Evolutionary conservation across 257 asterid species (phyloP), one percentile per base, ranked within the genome.

Genomic region (Scutellaria baicalensis): DNA sequence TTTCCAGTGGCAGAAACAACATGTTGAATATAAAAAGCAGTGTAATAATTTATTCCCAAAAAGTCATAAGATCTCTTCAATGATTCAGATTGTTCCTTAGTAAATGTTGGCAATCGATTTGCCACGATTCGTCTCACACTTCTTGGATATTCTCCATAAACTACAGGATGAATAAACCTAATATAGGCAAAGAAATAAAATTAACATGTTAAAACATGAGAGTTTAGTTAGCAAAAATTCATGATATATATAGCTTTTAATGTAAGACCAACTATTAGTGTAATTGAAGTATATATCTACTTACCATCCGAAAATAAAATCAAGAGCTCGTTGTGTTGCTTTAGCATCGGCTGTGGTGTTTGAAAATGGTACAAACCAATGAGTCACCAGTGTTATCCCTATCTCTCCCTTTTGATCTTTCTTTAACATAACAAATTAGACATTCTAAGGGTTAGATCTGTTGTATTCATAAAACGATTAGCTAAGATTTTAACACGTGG

Each of bases 241-340:
- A 31, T 58, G 44, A 5, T n/a, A n/a, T n/a, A n/a, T n/a, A n/a
- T n/a, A n/a, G n/a, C n/a, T 6, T 18, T 16, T 18, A 55, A 27
- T 1, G 7, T 5, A 3, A 20, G 9, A 9, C 9, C 4, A 9
- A 10, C 10, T 10, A 43, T 43, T 43, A 10, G 33, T 44, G 14
- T 4, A 44, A 44, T 44, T 44, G 0, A 44, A 44, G 2, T 44
- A n/a, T n/a, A n/a, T n/a, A 13, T n/a, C 6, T 6, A 52, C 77
- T 73, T 21, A 91, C 97, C 96, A 91, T 64, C 97, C 97, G 2
- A 27, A 79, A 52, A 73, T 58, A 59, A 91, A 88, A 77, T 88
- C 91, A 5, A 86, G 69, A 21, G 84, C 89, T 51, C 90, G 80
- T 74, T 69, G 57, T 8, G 88, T 80, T 10, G 97, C 96, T 54